Conservation (phyloP, 1,139 yeast species). For the Saccharomyces pastorianus region DNA sequence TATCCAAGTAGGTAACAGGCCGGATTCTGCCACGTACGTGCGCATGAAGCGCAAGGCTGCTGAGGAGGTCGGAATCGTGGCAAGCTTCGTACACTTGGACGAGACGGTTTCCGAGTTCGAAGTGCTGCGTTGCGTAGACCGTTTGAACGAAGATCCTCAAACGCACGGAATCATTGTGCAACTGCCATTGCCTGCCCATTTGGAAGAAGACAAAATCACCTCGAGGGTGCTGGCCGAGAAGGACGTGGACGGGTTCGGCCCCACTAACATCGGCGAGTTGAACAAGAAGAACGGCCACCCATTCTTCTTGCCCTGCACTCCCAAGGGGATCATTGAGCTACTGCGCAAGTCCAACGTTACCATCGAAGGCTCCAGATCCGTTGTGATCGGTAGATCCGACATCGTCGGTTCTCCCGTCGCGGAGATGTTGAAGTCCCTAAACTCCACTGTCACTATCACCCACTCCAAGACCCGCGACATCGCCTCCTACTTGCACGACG, state of each 20-base stretch:
- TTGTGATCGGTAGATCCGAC: conserved; percentile 91
- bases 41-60: conserved; percentile 94
- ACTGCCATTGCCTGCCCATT: conserved; percentile 77
- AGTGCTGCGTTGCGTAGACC: conserved; percentile 50
- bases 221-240: conserved; percentile 67
- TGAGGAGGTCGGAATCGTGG: conserved; percentile 67
- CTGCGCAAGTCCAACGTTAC: conserved; percentile 54
- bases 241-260: conserved; percentile 96
- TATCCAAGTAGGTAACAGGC: conserved; percentile 83
- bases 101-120: conserved; percentile 44
- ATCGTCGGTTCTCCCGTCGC: conserved; percentile 95
- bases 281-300: conserved; percentile 87
- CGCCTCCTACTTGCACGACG: conserved; percentile 51
- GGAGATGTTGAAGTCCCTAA: conserved; percentile 63
- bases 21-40: conserved; percentile 90
- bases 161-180: conserved; percentile 90
- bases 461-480: conserved; percentile 72
- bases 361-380: conserved; percentile 76
- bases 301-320: conserved; percentile 86
- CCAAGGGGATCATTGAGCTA: conserved; percentile 83
- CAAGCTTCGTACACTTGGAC: conserved; percentile 61
- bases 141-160: conserved; percentile 54
- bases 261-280: conserved; percentile 83
- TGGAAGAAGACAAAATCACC: conserved; percentile 73
- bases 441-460: conserved; percentile 65